Base-by-base conservation (phyloP, 441 rosid species). In the Populus hybrid region DNA sequence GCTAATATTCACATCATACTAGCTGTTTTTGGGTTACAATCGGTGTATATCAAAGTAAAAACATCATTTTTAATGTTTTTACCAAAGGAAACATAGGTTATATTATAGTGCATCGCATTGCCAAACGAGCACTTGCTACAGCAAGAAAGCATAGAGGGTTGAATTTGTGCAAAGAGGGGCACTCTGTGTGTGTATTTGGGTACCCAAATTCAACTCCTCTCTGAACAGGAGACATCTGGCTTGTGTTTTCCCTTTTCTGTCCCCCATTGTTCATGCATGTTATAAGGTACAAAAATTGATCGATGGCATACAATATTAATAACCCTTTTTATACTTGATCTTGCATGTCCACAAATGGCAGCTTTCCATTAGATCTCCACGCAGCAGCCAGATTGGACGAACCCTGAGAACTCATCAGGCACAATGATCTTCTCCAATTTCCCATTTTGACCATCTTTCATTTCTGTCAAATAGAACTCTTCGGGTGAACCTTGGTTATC, bases 311-410 rank as follows among this genome's bases (percentile, higher is more conserved):
- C 46, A 2, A 38, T 38, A 50, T 50, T 14, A 16, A 16, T 38
- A 50, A 16, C 20, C 57, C 57, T 50, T 50, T 50, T 14, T 46
- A 46, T 14, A 46, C 57, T 46, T 46, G 57, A 12, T 46, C 32
- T 30, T 35, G 32, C 32, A 30, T 35, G 38, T 8, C 57, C 7
- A 50, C 7, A 16, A 16, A 30, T 30, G 20, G 59, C 59, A 50
- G 59, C 59, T 14, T 14, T 6, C 61, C 5, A 7, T 2, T 42
- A 88, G 30, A 90, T 80, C 70, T 90, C 90, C 8, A 82, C 83
- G 28, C 80, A 81, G 83, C 91, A 87, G 10, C 90, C 85, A 14
- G 88, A 82, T 26, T 81, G 88, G 2, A 81, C 82, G 6, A 86
- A 81, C 7, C 84, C 90, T 0, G 84, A 67, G 70, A 83, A 84